Conservation (phyloP, 768 basidiomycete species). For the Tylopilus cervinicoccineus region DNA sequence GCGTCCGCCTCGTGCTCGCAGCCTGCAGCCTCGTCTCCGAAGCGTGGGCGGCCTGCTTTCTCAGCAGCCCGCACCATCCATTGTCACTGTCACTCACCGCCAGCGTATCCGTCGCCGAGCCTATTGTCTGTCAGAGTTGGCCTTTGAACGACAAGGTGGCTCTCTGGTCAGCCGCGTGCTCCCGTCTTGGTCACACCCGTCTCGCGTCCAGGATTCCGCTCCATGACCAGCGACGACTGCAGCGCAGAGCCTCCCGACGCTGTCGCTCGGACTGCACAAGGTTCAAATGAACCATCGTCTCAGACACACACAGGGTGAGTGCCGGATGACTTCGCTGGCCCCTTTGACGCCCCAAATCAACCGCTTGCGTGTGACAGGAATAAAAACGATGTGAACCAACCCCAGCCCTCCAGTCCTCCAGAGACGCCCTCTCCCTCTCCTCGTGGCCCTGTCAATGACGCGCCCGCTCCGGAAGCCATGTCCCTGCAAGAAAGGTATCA, state of each 20-base stretch:
- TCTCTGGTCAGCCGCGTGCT: background rate
- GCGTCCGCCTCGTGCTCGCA: conserved; percentile 9
- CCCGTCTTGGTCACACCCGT: background rate
- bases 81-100: too few relatives aligned
- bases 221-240: conserved; percentile 8
- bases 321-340: background rate
- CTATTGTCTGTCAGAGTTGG: too few relatives aligned
- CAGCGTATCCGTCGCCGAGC: too few relatives aligned
- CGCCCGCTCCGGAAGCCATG: conserved; percentile 43
- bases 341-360: background rate
- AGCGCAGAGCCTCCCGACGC: background rate
- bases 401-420: background rate
- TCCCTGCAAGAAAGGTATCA: conserved; percentile 29
- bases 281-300: background rate
- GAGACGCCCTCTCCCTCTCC: conserved; percentile 7
- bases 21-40: background rate
- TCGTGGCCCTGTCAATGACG: conserved; percentile 23
- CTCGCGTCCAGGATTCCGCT: conserved; percentile 1
- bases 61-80: too few relatives aligned
- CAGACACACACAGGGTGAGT: conserved; percentile 12
- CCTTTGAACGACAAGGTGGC: too few relatives aligned
- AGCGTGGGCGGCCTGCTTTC: too few relatives aligned
- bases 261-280: conserved; percentile 16
- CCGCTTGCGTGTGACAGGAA: conserved; percentile 4
- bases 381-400: background rate